phyloP scores from a whole-genome alignment of 2,329 filamentous ascomycete species.

The Ceratocystis diversiconidia region DNA sequence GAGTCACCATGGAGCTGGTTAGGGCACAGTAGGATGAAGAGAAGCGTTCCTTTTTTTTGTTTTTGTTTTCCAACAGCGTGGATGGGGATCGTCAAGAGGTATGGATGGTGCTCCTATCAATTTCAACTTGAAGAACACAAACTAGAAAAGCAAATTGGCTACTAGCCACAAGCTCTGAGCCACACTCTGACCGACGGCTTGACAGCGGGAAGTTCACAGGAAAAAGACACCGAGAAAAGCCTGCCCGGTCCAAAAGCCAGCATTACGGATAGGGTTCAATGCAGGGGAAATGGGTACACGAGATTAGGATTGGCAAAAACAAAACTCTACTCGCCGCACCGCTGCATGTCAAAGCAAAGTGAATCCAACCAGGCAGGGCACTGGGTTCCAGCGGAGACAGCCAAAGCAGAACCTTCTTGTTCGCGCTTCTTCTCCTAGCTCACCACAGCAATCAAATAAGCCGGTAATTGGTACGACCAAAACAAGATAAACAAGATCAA shows the following conservation, averaged over 20 bases:
- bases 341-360: background rate
- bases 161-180: background rate
- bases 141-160: background rate
- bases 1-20: background rate
- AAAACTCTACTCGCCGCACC: background rate
- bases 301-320: conserved; percentile 7
- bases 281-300: background rate
- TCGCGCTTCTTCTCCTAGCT: background rate
- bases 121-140: background rate
- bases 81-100: background rate
- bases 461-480: background rate
- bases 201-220: background rate
- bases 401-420: background rate
- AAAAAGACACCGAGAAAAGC: background rate
- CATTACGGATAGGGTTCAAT: background rate
- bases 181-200: no score
- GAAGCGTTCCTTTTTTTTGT: background rate
- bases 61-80: background rate
- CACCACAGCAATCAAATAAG: background rate
- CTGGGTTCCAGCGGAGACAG: background rate
- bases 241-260: background rate
- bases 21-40: background rate
- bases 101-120: background rate
- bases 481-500: conserved; percentile 3
- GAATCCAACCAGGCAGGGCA: background rate